Conservation (phyloP, 2,329 filamentous ascomycete genomes). For the Sarocladium strictum region DNA sequence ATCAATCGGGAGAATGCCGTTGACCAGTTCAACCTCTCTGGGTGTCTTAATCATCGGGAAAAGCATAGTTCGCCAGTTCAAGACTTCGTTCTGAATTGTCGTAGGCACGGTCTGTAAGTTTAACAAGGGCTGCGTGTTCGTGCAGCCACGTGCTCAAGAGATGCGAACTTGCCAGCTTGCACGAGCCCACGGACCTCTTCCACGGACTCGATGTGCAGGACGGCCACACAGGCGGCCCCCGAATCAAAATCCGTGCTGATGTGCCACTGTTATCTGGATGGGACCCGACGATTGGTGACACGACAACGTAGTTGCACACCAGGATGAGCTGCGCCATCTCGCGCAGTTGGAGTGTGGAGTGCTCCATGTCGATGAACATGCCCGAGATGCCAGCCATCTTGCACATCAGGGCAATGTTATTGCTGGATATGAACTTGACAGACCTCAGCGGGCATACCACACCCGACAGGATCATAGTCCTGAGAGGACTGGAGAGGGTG, state of each 20-base stretch:
- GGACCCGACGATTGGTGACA: slow-evolving; percentile 36
- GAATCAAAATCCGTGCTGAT: slow-evolving; percentile 32
- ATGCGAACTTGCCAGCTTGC: slow-evolving; percentile 29
- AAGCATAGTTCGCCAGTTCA: slow-evolving; percentile 29
- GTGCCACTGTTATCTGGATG: slow-evolving; percentile 31
- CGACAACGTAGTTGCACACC: slow-evolving; percentile 30
- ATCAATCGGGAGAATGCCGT: slow-evolving; percentile 32
- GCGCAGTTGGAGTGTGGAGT: slow-evolving; percentile 31
- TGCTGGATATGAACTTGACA: slow-evolving; percentile 26
- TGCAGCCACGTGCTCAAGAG: slow-evolving; percentile 29
- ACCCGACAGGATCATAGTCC: not conserved
- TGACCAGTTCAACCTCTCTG: slow-evolving; percentile 29
- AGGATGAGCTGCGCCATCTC: slow-evolving; percentile 29
- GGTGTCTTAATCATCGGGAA: slow-evolving; percentile 38
- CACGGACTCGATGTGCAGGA: slow-evolving; percentile 32
- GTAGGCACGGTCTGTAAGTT: slow-evolving; percentile 28
- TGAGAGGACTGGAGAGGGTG: slow-evolving; percentile 7
- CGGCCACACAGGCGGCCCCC: slow-evolving; percentile 33
- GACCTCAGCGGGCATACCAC: slow-evolving; percentile 2
- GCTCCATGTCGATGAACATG: slow-evolving; percentile 39
- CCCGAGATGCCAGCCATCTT: slow-evolving; percentile 35
- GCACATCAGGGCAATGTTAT: slow-evolving; percentile 30
- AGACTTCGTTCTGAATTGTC: slow-evolving; percentile 24
- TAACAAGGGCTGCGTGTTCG: slow-evolving; percentile 28
- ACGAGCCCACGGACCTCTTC: slow-evolving; percentile 31